A percentile compares a stretch with the other conserved stretches of the same genome.
These are phyloP conservation scores for Isatis tinctoria DNA, from an alignment of 345 rosid species.

Conservation along the genomic window DNA sequence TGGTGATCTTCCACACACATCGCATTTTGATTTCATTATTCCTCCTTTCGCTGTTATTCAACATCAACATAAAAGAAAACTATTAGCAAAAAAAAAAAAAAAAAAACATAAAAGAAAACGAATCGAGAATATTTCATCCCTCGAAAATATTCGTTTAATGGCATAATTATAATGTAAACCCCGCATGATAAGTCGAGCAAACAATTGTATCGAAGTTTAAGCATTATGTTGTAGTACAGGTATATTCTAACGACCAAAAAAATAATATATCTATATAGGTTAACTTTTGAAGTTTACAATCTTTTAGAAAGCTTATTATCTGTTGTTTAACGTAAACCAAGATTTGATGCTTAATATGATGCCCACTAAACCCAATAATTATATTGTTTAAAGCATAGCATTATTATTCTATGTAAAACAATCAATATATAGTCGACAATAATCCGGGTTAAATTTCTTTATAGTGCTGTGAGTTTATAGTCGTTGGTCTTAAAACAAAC, in stretches of 20 bases:
- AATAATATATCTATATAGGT: too few relatives aligned
- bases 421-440: not conserved
- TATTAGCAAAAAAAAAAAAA: too few relatives aligned
- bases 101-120: not conserved
- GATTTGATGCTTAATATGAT: not conserved
- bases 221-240: not conserved
- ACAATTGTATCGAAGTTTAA: not conserved
- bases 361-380: conserved; percentile 2
- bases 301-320: not conserved
- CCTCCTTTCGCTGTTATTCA: conserved; percentile 52
- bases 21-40: conserved; percentile 64
- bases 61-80: not conserved
- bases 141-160: not conserved
- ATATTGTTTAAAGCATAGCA: not conserved
- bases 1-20: conserved; percentile 55
- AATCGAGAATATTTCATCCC: not conserved
- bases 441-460: not conserved
- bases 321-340: not conserved
- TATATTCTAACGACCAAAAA: not conserved
- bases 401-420: not conserved
- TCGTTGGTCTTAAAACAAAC: conserved; percentile 8
- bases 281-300: not conserved
- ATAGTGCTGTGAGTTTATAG: not conserved
- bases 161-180: not conserved
- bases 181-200: not conserved